These are phyloP conservation scores for Choiromyces venosus DNA, from an alignment of 495 filamentous ascomycete species.

Conservation along the genomic window DNA sequence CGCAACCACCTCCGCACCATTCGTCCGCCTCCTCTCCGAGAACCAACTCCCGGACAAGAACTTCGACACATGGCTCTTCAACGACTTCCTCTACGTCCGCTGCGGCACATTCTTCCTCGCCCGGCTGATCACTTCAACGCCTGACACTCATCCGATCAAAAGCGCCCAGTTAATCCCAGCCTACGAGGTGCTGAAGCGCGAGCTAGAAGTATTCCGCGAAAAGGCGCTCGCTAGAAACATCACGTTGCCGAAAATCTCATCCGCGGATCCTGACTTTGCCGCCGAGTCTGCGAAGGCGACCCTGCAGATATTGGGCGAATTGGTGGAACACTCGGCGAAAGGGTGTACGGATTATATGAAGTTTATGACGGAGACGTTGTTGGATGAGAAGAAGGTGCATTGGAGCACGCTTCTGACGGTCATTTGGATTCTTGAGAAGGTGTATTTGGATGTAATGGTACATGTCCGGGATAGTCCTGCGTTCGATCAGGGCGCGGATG, in stretches of 20 bases:
- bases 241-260: slow-evolving; percentile 9
- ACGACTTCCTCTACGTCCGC: slow-evolving; percentile 36
- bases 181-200: slow-evolving; percentile 4
- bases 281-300: neutral
- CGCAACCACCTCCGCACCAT: slow-evolving; percentile 16
- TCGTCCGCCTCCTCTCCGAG: slow-evolving; percentile 14
- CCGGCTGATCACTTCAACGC: slow-evolving; percentile 6
- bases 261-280: neutral
- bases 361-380: slow-evolving; percentile 5
- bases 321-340: slow-evolving; percentile 4
- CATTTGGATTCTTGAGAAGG: slow-evolving; percentile 19
- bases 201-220: slow-evolving; percentile 10
- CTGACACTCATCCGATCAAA: neutral
- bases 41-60: slow-evolving; percentile 11
- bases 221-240: slow-evolving; percentile 9
- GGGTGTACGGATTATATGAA: slow-evolving; percentile 19
- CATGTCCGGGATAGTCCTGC: neutral
- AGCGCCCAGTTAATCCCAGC: neutral
- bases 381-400: neutral
- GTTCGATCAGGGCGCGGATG: slow-evolving; percentile 1
- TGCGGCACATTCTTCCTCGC: slow-evolving; percentile 11
- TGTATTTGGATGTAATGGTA: slow-evolving; percentile 14
- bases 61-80: slow-evolving; percentile 44
- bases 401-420: slow-evolving; percentile 18
- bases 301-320: neutral